Evolutionary conservation across 306 rosid species (phyloP).

Genomic region (Acacia confusa): DNA sequence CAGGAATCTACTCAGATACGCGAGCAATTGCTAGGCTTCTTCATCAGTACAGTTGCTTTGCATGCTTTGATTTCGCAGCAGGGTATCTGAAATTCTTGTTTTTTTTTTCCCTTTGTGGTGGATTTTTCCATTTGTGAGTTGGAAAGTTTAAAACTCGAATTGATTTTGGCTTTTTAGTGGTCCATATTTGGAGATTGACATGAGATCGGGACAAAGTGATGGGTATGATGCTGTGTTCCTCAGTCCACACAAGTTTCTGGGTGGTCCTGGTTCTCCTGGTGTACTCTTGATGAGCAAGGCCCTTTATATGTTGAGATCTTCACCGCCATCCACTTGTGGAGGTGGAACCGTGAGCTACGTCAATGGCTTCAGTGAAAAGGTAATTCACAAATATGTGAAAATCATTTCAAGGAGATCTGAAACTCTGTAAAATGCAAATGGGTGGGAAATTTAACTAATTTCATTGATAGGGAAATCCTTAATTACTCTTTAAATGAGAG

Average conservation of each 20-base stretch:
- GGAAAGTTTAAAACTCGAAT: neutral
- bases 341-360: constrained; percentile 87
- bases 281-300: constrained; percentile 59
- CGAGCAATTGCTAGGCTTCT: constrained; percentile 70
- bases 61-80: constrained; percentile 88
- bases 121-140: neutral
- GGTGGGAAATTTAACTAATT: neutral
- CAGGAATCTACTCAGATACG: constrained; percentile 71
- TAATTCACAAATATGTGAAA: neutral
- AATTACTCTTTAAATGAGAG: too few species aligned
- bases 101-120: neutral
- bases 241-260: constrained; percentile 79
- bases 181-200: constrained; percentile 66
- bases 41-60: constrained; percentile 64
- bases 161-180: constrained; percentile 49
- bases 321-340: constrained; percentile 84
- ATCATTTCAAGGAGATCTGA: neutral
- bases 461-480: too few species aligned
- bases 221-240: constrained; percentile 77
- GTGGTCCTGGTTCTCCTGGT: constrained; percentile 88
- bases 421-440: too few species aligned
- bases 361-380: constrained; percentile 71
- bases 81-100: constrained; percentile 41
- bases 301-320: constrained; percentile 51
- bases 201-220: constrained; percentile 54